Base-by-base conservation (phyloP, 2,329 filamentous ascomycete species). In the Fusarium redolens region DNA sequence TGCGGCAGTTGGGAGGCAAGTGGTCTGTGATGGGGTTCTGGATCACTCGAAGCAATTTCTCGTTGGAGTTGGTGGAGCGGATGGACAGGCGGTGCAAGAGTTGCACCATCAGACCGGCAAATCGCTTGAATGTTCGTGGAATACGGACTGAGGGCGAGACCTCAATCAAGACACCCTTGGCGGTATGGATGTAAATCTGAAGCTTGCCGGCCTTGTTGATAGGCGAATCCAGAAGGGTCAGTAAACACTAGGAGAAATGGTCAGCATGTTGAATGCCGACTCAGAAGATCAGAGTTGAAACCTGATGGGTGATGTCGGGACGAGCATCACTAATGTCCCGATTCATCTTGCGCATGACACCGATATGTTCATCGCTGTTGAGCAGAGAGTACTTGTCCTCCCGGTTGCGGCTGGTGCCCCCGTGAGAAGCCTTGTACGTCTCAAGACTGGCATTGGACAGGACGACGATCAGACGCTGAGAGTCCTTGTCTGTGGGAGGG, bases 341-440 rank as follows among this genome's bases (percentile, higher is more conserved):
- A 82, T 97, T 97, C 96, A 98, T 98, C 87, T 98, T 99, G 79
- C 96, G 92, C 95, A 99, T 97, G 74, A 98, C 93, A 71, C 96
- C 96, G 77, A 99, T 99, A 82, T 99, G 96, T 84, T 99, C 96
- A 81, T 99, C 96, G 83, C 95, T 98, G 87, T 99, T 99, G 79
- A 99, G 91, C 58, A 99, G 87, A 69, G 96, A 97, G 84, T 97
- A 99, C 83, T 98, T 98, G 82, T 98, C 96, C 78, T 98, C 95
- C 57, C 93, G 90, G 68, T 81, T 90, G 83, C 84, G 91, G 84
- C 81, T 89, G 82, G 80, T 88, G 82, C 91, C 89, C 68, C 92
- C 91, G 75, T 94, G 91, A 25, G 93, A 93, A 2, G 96, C 93
- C 82, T 97, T 97, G 88, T 98, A 98, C 2, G 96, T 99, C 84